Base-by-base conservation (phyloP, 148 eudicot genomes). In the Salicornia ramosissima region DNA sequence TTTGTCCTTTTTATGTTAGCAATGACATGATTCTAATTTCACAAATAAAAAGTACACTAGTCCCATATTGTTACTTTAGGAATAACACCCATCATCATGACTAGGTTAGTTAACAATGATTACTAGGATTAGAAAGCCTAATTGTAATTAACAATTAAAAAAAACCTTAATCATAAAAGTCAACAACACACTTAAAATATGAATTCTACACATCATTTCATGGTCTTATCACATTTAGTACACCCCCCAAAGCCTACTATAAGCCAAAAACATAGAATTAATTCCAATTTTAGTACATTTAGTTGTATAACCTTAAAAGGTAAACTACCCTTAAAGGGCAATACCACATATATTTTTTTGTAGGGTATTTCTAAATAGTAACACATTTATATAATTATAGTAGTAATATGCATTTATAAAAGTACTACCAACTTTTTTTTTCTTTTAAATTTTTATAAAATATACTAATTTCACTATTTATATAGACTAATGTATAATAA, bases 61-160 rank as follows among this genome's bases (percentile, higher is more conserved):
- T n/a, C n/a, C 21, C 9, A 24, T 12, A 63, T 14, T 13, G 14
- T 33, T 39, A 63, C 40, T 63, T 58, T n/a, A 21, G 34, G 49
- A 58, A 25, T 51, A 67, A 34, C n/a, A n/a, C n/a, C 57, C 36
- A 46, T 49, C 49, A 34, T 31, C 28, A 53, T 67, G 29, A 51
- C 45, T 28, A 34, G 45, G 59, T 36, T 54, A 54, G 33, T 68
- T 73, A 55, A 74, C 16, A 36, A 63, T 63, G 60, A 63, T 64
- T 63, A n/a, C 21, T 19, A 16, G 24, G 14, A 10, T n/a, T n/a
- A n/a, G n/a, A n/a, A n/a, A n/a, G n/a, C 58, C 40, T 12, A 61
- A 68, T 68, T 45, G 22, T 26, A 45, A 69, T 69, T 56, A 69
- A 18, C 25, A 28, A 21, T 14, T 60, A 75, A 61, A 61, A 21